These are phyloP conservation scores for Nannizziopsis arthrosporioides DNA, from an alignment of 2,329 filamentous ascomycete species.

Conservation along the genomic window DNA sequence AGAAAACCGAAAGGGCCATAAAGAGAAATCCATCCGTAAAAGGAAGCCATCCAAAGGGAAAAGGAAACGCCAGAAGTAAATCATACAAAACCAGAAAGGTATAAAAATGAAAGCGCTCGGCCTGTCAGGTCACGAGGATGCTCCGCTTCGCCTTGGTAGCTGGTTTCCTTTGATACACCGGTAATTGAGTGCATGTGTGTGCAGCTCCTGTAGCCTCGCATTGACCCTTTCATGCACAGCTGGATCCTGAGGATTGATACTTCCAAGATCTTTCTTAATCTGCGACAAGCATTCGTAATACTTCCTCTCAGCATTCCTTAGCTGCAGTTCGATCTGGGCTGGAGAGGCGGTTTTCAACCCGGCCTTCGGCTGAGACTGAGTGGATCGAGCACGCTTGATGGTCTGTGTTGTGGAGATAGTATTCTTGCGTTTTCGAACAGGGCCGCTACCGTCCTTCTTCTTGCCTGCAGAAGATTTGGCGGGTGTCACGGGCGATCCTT, in stretches of 20 bases:
- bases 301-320: constrained; percentile 33
- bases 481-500: constrained; percentile 25
- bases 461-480: constrained; percentile 14
- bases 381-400: constrained; percentile 35
- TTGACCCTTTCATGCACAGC: constrained; percentile 35
- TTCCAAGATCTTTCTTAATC: constrained; percentile 29
- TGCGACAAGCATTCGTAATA: constrained; percentile 33
- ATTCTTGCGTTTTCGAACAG: constrained; percentile 30
- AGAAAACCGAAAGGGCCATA: too few species aligned
- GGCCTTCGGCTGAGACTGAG: constrained; percentile 26
- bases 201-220: constrained; percentile 34
- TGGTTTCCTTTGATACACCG: constrained; percentile 34
- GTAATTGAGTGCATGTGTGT: constrained; percentile 33
- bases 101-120: background rate
- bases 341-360: constrained; percentile 24
- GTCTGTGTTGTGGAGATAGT: constrained; percentile 27
- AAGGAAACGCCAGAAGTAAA: background rate
- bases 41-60: too few species aligned
- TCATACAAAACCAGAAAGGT: constrained; percentile 2
- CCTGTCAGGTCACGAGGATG: background rate
- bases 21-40: too few species aligned
- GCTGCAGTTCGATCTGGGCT: constrained; percentile 29
- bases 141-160: constrained; percentile 22
- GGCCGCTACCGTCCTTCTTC: constrained; percentile 27
- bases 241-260: constrained; percentile 31